Evolutionary conservation across 1,139 yeast species (phyloP).

Genomic region (Ogataea hybrid): DNA sequence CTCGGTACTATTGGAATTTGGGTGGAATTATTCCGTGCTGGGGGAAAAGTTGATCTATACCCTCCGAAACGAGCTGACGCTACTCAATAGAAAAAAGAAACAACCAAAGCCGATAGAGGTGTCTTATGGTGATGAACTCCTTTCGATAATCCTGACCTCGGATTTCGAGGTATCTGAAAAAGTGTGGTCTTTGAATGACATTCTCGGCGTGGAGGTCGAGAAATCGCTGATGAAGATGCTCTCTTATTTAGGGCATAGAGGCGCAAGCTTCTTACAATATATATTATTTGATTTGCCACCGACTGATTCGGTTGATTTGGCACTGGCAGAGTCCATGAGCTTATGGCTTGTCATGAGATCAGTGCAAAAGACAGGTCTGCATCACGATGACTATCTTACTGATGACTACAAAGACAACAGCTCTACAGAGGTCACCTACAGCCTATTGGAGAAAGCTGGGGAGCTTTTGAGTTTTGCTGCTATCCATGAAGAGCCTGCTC

Average conservation of each 20-base stretch:
- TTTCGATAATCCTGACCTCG: conserved; percentile 5
- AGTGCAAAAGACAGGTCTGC: too few relatives aligned
- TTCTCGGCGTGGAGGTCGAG: conserved; percentile 23
- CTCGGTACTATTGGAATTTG: conserved; percentile 14
- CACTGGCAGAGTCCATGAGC: conserved; percentile 13
- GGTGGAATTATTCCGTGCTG: conserved; percentile 16
- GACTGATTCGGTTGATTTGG: conserved; percentile 2
- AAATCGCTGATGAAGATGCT: conserved; percentile 10
- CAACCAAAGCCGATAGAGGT: not conserved
- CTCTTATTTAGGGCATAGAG: not conserved
- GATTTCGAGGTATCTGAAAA: conserved; percentile 14
- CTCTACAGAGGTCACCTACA: not conserved
- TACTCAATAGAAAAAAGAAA: conserved; percentile 2
- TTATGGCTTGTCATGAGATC: conserved; percentile 5
- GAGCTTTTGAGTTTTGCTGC: conserved; percentile 16
- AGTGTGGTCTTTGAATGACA: conserved; percentile 17
- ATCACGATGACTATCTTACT: too few relatives aligned
- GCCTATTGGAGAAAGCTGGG: conserved; percentile 12
- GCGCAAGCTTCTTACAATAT: not conserved
- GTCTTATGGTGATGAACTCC: conserved; percentile 10
- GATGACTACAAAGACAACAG: too few relatives aligned
- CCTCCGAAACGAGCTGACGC: conserved; percentile 14
- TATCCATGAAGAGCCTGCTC: conserved; percentile 5
- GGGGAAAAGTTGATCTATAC: conserved; percentile 9
- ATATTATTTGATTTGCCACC: not conserved